These are phyloP conservation scores for Plasmodium gaboni DNA, from an alignment of 169 alveolate species.

Conservation along the genomic window DNA sequence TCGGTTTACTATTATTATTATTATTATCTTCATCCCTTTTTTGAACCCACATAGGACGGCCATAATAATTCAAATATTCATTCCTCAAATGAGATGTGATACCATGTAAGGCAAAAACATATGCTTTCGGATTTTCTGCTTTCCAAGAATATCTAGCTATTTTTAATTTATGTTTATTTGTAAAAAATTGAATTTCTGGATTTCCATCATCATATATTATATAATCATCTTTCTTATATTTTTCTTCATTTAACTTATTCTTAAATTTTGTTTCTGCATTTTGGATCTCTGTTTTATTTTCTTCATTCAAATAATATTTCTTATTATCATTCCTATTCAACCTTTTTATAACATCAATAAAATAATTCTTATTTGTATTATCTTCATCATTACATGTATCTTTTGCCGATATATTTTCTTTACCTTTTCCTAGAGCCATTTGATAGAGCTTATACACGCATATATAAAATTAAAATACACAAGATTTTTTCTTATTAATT, in stretches of 20 bases:
- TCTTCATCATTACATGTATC: too few relatives aligned
- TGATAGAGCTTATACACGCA: too few relatives aligned
- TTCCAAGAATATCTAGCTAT: conserved; percentile 81
- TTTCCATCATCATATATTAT: conserved; percentile 74
- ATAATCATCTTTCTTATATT: neutral
- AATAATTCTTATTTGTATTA: too few relatives aligned
- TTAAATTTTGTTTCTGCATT: neutral
- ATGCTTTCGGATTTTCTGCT: conserved; percentile 79
- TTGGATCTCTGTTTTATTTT: neutral
- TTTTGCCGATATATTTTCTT: too few relatives aligned
- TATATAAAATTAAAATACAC: too few relatives aligned
- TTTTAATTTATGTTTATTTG: conserved; percentile 78
- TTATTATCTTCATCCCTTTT: neutral
- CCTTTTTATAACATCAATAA: neutral
- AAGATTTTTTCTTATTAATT: too few relatives aligned
- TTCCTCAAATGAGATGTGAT: conserved; percentile 81
- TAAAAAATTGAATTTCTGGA: conserved; percentile 78
- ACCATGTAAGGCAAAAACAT: conserved; percentile 82
- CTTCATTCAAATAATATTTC: neutral
- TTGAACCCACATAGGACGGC: conserved; percentile 47
- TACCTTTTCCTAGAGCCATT: too few relatives aligned
- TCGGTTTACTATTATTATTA: neutral
- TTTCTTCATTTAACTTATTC: conserved; percentile 18
- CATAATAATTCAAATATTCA: conserved; percentile 79
- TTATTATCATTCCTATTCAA: neutral